A percentile compares a stretch with the other conserved stretches of the same genome.
Conservation (phyloP, 768 basidiomycete species). For the Amanita polypyramis region DNA sequence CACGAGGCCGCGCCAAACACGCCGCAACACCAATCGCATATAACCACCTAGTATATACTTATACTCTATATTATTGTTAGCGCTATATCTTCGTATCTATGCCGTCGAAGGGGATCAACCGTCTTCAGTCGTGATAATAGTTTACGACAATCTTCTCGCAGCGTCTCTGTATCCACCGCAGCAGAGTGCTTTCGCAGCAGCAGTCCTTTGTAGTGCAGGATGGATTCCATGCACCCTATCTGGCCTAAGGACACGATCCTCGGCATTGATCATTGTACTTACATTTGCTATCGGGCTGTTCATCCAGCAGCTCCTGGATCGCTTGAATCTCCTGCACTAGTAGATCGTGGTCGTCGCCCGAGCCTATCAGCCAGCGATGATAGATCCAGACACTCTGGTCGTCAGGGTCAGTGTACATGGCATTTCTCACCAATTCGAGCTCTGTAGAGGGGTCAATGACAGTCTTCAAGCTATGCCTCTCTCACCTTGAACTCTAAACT, state of each 20-base stretch:
- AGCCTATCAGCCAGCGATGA: slow-evolving; percentile 91
- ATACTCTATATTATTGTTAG: not conserved
- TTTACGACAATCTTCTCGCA: slow-evolving; percentile 35
- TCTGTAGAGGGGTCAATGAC: slow-evolving; percentile 37
- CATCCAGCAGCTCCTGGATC: slow-evolving; percentile 76
- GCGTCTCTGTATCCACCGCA: slow-evolving; percentile 19
- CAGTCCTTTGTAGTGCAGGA: slow-evolving; percentile 75
- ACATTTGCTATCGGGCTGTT: slow-evolving; percentile 94
- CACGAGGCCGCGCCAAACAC: slow-evolving; percentile 31
- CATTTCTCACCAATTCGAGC: slow-evolving; percentile 85
- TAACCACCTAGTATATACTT: slow-evolving; percentile 19
- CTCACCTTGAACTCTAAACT: slow-evolving; percentile 64
- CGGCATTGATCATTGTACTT: slow-evolving; percentile 13
- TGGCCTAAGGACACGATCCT: not conserved
- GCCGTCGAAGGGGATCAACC: slow-evolving; percentile 56
- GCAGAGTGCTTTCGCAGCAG: slow-evolving; percentile 39
- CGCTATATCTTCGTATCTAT: slow-evolving; percentile 57
- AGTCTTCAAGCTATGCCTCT: not conserved
- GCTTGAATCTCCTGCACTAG: slow-evolving; percentile 66
- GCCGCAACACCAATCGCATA: slow-evolving; percentile 8
- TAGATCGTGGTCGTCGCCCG: slow-evolving; percentile 46
- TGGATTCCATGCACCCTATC: slow-evolving; percentile 89
- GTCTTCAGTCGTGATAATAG: slow-evolving; percentile 45
- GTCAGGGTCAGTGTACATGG: slow-evolving; percentile 91
- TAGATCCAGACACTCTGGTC: slow-evolving; percentile 99